These are phyloP conservation scores for Powellomyces hirtus DNA, from an alignment of 192 early-diverging fungal species.

Conservation along the genomic window DNA sequence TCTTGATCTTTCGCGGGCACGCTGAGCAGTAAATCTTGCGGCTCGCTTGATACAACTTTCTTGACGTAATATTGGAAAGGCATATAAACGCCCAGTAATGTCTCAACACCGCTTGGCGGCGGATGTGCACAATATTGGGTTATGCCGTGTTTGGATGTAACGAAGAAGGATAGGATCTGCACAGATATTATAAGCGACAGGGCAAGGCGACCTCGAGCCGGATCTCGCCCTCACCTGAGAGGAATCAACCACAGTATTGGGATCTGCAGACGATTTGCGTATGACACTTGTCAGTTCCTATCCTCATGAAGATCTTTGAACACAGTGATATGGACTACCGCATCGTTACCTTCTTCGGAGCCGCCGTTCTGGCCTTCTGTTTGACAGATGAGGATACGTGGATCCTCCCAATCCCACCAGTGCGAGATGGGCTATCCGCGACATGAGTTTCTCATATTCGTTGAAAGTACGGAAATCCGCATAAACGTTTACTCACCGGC, in stretches of 20 bases:
- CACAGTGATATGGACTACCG: too few relatives aligned
- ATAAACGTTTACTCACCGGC: too few relatives aligned
- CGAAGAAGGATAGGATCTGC: constrained; percentile 50
- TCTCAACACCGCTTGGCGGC: constrained; percentile 8
- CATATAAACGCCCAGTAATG: constrained; percentile 37
- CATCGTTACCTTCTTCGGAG: neutral
- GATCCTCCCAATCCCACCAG: constrained; percentile 40
- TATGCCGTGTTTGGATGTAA: constrained; percentile 36
- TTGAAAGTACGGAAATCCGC: too few relatives aligned
- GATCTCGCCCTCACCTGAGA: too few relatives aligned
- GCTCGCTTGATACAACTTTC: neutral
- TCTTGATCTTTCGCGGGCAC: constrained; percentile 32
- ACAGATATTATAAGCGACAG: too few relatives aligned
- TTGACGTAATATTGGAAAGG: constrained; percentile 46
- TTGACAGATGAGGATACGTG: constrained; percentile 41
- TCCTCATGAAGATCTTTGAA: too few relatives aligned
- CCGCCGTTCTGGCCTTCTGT: constrained; percentile 3
- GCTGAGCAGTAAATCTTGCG: neutral
- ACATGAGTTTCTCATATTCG: too few relatives aligned
- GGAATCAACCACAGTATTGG: neutral
- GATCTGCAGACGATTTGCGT: neutral
- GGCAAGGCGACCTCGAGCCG: too few relatives aligned
- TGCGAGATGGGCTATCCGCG: constrained; percentile 14
- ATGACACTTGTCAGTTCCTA: too few relatives aligned
- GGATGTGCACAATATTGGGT: constrained; percentile 32